Conservation (phyloP, 164 flowering plant species). For the Annona squamosa region DNA sequence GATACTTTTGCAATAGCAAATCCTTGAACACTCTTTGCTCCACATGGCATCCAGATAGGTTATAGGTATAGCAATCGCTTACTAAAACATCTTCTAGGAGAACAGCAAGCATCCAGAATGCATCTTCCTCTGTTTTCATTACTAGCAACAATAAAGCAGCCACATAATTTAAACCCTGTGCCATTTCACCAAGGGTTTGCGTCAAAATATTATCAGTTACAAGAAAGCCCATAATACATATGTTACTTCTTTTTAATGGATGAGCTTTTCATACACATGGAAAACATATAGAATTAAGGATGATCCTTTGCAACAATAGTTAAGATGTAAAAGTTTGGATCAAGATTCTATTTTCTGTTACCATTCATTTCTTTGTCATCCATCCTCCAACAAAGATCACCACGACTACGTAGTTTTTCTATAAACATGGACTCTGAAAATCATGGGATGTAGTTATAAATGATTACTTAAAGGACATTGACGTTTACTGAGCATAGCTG, state of each 20-base stretch:
- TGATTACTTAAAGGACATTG: no score
- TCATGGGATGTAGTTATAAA: no score
- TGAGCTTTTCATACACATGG: not conserved
- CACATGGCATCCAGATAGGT: slow-evolving; percentile 93
- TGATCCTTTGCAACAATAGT: no score
- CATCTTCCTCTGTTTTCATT: slow-evolving; percentile 97
- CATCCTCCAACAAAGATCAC: no score
- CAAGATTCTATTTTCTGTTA: no score
- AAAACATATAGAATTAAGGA: not conserved
- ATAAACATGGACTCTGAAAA: no score
- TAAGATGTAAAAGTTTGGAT: no score
- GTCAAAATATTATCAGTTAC: not conserved
- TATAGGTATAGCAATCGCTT: slow-evolving; percentile 81
- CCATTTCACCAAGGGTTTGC: not conserved
- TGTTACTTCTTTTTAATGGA: not conserved
- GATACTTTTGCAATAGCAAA: slow-evolving; percentile 68
- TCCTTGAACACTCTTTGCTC: slow-evolving; percentile 92
- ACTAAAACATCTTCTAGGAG: slow-evolving; percentile 87
- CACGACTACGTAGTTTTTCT: no score
- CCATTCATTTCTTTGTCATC: no score
- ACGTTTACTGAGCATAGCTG: no score
- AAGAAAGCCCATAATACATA: not conserved
- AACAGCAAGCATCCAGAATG: slow-evolving; percentile 95
- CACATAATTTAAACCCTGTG: slow-evolving; percentile 91
- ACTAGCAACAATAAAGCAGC: slow-evolving; percentile 90